Conservation (phyloP, 345 rosid genomes). For the Nephelium lappaceum region DNA sequence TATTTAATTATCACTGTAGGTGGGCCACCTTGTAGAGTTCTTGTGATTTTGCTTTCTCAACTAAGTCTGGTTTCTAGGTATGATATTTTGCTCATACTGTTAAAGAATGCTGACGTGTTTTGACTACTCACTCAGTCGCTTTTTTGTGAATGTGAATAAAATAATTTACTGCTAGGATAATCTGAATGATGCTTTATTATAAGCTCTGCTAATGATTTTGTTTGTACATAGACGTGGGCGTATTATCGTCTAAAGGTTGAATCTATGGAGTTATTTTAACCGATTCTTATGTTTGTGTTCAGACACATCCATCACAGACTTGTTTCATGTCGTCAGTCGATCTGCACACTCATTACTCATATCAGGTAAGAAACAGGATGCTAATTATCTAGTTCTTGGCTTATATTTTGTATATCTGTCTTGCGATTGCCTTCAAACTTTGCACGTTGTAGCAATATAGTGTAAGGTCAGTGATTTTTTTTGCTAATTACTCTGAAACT, state of each 20-base stretch:
- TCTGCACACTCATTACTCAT: conserved; percentile 97
- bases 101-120: background rate
- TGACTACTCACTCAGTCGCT: background rate
- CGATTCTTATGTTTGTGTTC: conserved; percentile 40
- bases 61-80: background rate
- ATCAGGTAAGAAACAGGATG: conserved; percentile 61
- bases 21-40: background rate
- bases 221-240: background rate
- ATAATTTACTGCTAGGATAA: background rate
- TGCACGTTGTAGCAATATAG: background rate
- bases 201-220: background rate
- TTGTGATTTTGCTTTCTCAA: background rate
- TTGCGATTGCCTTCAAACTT: background rate
- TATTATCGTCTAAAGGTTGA: background rate
- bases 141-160: background rate
- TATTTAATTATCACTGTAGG: background rate
- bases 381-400: background rate
- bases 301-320: conserved; percentile 98
- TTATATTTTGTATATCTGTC: background rate
- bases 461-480: too few relatives aligned
- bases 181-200: background rate
- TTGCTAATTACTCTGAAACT: too few relatives aligned
- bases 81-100: background rate
- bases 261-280: conserved; percentile 1
- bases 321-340: conserved; percentile 99